These are phyloP conservation scores for Lasiodiplodia theobromae DNA, from an alignment of 2,329 filamentous ascomycete genomes.

Conservation along the genomic window DNA sequence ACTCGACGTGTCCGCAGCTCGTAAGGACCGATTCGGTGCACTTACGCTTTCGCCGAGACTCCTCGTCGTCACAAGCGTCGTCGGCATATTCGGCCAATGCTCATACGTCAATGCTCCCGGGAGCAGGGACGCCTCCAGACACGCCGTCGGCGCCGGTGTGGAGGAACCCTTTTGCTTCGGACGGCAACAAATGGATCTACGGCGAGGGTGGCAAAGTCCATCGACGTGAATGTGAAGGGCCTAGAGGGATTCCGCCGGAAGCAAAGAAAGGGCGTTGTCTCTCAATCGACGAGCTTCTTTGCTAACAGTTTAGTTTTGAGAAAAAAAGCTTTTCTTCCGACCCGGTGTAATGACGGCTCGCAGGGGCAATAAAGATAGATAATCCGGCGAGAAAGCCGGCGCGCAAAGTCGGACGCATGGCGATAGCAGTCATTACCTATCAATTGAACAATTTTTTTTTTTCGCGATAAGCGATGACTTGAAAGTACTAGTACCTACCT, in stretches of 20 bases:
- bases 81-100: neutral
- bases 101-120: slow-evolving; percentile 5
- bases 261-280: slow-evolving; percentile 17
- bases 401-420: neutral
- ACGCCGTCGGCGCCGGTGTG: neutral
- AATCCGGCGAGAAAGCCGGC: neutral
- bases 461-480: neutral
- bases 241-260: neutral
- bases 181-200: slow-evolving; percentile 1
- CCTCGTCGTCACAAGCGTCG: neutral
- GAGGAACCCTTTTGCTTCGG: slow-evolving; percentile 13
- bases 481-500: neutral
- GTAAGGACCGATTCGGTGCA: neutral
- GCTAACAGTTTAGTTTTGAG: neutral
- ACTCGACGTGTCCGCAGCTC: neutral
- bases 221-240: neutral
- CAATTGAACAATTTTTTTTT: neutral
- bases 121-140: slow-evolving; percentile 17
- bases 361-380: neutral
- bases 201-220: neutral
- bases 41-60: slow-evolving; percentile 1
- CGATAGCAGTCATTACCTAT: neutral
- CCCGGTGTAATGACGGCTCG: neutral
- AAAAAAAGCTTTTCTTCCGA: neutral
- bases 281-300: slow-evolving; percentile 19